phyloP scores from a whole-genome alignment of 805 yeast genomes.

The Candida coleopterorum region DNA sequence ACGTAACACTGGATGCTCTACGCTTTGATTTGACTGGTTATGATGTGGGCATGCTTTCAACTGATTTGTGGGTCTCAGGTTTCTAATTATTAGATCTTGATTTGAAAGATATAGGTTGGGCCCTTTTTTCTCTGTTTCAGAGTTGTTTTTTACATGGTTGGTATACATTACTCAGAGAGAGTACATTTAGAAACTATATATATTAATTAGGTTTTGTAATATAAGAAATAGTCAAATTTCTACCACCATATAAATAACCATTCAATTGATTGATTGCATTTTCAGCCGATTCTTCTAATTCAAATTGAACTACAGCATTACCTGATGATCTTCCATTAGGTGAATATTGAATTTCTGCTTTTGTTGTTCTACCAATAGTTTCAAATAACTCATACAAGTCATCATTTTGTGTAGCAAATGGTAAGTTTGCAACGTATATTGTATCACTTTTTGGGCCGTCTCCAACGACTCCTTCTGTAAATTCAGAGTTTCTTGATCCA shows the following conservation, averaged over 20 bases:
- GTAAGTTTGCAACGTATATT: slow-evolving; percentile 73
- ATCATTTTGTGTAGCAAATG: slow-evolving; percentile 81
- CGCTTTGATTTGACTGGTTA: no score
- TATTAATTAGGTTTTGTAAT: slow-evolving; percentile 48
- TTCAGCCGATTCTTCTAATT: slow-evolving; percentile 61
- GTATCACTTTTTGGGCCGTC: slow-evolving; percentile 46
- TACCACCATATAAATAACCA: slow-evolving; percentile 80
- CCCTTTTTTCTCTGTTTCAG: no score
- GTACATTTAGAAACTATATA: no score
- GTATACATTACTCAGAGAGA: no score
- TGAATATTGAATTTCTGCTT: slow-evolving; percentile 71
- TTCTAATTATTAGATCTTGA: no score
- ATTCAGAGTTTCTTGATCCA: slow-evolving; percentile 41
- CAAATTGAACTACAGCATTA: slow-evolving; percentile 78
- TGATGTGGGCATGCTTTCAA: no score
- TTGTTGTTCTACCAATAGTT: slow-evolving; percentile 69
- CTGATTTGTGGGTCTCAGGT: no score
- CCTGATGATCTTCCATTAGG: slow-evolving; percentile 70
- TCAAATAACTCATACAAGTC: slow-evolving; percentile 84
- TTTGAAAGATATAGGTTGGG: no score
- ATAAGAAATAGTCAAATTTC: slow-evolving; percentile 63
- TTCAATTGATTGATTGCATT: slow-evolving; percentile 70
- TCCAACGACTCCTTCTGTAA: slow-evolving; percentile 63
- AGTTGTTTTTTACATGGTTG: no score
- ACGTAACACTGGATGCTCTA: no score